Percentiles rank a stretch among this genome's conserved stretches.
Conservation (phyloP, 805 yeast genomes). For the Metschnikowia anglica region DNA sequence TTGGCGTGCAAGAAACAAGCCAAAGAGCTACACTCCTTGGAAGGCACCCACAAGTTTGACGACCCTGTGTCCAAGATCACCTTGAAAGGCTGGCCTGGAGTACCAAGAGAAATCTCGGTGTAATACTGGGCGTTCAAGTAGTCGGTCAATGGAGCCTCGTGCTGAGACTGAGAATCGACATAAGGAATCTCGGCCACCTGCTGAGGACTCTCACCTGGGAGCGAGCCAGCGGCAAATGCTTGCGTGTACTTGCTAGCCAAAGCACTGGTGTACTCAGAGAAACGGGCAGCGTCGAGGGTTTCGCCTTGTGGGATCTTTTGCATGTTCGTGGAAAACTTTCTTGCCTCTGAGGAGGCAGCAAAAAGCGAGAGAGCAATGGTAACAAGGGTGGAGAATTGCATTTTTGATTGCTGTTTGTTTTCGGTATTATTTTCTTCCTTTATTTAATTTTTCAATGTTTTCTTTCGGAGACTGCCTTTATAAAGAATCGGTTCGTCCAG, state of each 20-base stretch:
- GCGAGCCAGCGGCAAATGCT: slow-evolving; percentile 47
- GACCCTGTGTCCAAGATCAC: slow-evolving; percentile 96
- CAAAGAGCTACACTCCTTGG: slow-evolving; percentile 81
- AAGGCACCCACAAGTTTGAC: slow-evolving; percentile 96
- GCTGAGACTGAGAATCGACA: slow-evolving; percentile 27
- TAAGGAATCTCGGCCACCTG: slow-evolving; percentile 23
- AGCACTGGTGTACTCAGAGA: slow-evolving; percentile 52
- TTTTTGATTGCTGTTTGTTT: slow-evolving; percentile 10
- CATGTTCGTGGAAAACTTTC: slow-evolving; percentile 54
- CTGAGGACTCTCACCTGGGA: no score
- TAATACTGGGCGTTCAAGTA: slow-evolving; percentile 95
- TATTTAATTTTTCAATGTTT: neutral
- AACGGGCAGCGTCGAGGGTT: slow-evolving; percentile 50
- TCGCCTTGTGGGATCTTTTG: slow-evolving; percentile 59
- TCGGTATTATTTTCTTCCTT: neutral
- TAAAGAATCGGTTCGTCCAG: neutral
- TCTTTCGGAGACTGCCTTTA: neutral
- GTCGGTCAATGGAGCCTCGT: slow-evolving; percentile 84
- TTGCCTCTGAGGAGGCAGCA: slow-evolving; percentile 45
- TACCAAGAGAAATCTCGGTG: slow-evolving; percentile 87
- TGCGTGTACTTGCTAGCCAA: slow-evolving; percentile 63
- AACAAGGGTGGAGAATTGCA: slow-evolving; percentile 41
- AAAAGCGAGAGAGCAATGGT: slow-evolving; percentile 43
- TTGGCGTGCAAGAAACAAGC: slow-evolving; percentile 94
- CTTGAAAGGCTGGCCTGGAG: slow-evolving; percentile 91